Percentiles rank a stretch among this genome's conserved stretches.
Conservation (phyloP, 257 asterid species). For the Hygrophila difformis region DNA sequence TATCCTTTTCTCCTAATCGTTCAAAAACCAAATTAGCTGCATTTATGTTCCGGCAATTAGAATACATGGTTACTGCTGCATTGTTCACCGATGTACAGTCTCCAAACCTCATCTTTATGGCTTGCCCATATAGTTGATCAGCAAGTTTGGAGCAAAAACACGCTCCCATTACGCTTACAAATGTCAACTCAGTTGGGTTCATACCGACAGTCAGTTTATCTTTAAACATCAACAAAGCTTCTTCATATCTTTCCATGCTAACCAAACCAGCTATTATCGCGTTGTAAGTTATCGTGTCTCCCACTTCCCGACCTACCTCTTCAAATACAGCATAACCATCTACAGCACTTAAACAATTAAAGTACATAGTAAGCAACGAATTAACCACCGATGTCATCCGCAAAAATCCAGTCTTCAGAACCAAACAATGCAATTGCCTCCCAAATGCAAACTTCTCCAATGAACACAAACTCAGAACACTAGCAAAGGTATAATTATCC, state of each 20-base stretch:
- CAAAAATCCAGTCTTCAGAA: conserved; percentile 50
- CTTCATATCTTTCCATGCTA: conserved; percentile 42
- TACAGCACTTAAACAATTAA: conserved; percentile 26
- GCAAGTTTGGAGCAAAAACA: conserved; percentile 32
- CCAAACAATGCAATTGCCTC: conserved; percentile 58
- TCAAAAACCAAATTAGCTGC: conserved; percentile 39
- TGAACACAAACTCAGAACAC: conserved; percentile 61
- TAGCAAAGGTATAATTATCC: conserved; percentile 72
- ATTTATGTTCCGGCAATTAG: conserved; percentile 38
- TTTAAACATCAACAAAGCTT: conserved; percentile 49
- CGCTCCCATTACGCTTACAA: conserved; percentile 62
- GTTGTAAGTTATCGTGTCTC: conserved; percentile 58
- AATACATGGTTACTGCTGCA: conserved; percentile 76
- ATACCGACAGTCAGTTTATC: conserved; percentile 40
- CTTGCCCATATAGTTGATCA: conserved; percentile 50
- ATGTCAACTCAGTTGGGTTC: conserved; percentile 65
- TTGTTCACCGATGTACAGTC: conserved; percentile 50
- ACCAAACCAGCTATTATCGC: conserved; percentile 59
- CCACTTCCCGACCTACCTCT: conserved; percentile 35
- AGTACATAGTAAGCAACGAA: conserved; percentile 70
- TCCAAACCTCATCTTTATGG: conserved; percentile 43
- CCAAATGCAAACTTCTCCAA: conserved; percentile 41
- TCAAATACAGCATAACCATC: conserved; percentile 53
- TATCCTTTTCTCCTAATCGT: conserved; percentile 40
- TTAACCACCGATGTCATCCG: conserved; percentile 55